These are phyloP conservation scores for Dissophora ornata DNA, from an alignment of 192 early-diverging fungal species.

Conservation along the genomic window DNA sequence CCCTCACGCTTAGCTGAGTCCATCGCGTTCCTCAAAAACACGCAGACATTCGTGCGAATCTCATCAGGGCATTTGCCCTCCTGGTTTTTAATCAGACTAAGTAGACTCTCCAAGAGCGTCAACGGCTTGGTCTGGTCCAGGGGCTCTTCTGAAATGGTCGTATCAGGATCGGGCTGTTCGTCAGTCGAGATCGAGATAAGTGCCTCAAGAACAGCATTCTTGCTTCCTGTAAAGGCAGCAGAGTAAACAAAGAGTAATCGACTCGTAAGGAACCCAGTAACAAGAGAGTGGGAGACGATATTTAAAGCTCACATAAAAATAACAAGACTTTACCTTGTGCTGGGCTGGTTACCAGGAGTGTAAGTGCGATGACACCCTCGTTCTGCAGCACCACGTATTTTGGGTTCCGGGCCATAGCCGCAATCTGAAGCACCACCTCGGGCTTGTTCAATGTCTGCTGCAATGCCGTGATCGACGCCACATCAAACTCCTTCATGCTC, in stretches of 20 bases:
- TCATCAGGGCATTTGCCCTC: slow-evolving; percentile 59
- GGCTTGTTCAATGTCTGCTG: slow-evolving; percentile 52
- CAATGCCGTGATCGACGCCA: slow-evolving; percentile 35
- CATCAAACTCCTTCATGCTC: slow-evolving; percentile 44
- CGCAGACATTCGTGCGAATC: slow-evolving; percentile 60
- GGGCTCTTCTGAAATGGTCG: slow-evolving; percentile 11
- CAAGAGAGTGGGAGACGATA: too few relatives aligned
- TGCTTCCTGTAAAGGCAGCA: too few relatives aligned
- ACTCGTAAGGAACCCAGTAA: too few relatives aligned
- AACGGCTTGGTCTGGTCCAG: slow-evolving; percentile 15
- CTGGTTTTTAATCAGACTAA: slow-evolving; percentile 52
- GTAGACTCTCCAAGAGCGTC: slow-evolving; percentile 55
- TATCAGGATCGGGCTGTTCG: slow-evolving; percentile 12
- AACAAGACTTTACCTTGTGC: too few relatives aligned
- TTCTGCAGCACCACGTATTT: slow-evolving; percentile 67
- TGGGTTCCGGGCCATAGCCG: slow-evolving; percentile 60
- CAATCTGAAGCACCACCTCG: slow-evolving; percentile 53
- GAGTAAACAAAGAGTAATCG: too few relatives aligned
- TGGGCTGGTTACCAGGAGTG: slow-evolving; percentile 57
- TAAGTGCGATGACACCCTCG: slow-evolving; percentile 67
- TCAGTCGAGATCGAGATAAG: slow-evolving; percentile 11
- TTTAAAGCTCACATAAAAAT: too few relatives aligned
- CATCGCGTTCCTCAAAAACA: slow-evolving; percentile 57
- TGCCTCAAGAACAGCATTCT: slow-evolving; percentile 38
- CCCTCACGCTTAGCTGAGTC: slow-evolving; percentile 28